Evolutionary conservation across 306 rosid genomes (phyloP).

Genomic region (Malus orientalis): DNA sequence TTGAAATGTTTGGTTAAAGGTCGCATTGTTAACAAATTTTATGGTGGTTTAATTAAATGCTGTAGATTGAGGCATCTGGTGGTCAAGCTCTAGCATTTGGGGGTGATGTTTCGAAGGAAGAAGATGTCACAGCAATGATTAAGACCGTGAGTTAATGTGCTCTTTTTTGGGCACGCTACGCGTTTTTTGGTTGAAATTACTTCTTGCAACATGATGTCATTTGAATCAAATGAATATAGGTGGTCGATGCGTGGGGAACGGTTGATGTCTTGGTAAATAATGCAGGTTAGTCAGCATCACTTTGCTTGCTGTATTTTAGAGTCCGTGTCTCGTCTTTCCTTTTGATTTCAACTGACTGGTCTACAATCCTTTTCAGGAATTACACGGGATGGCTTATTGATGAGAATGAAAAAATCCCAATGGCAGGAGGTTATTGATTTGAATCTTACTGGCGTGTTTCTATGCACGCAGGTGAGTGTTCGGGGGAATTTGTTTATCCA

Average conservation of each 20-base stretch:
- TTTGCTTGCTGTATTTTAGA: background rate
- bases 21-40: background rate
- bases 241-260: constrained; percentile 88
- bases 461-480: constrained; percentile 69
- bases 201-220: background rate
- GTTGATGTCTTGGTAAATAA: constrained; percentile 82
- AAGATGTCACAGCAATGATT: constrained; percentile 75
- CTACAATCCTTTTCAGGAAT: constrained; percentile 48
- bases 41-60: background rate
- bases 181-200: constrained; percentile 13
- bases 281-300: constrained; percentile 52
- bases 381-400: constrained; percentile 76
- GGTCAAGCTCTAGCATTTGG: constrained; percentile 82
- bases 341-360: background rate
- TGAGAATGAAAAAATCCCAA: constrained; percentile 97
- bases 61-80: constrained; percentile 75
- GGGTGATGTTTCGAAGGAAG: constrained; percentile 85
- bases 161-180: background rate
- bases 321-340: background rate
- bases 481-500: background rate
- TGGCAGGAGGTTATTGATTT: constrained; percentile 96
- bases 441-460: constrained; percentile 89
- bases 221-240: constrained; percentile 44
- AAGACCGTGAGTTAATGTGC: constrained; percentile 52
- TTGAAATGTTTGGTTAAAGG: background rate